Percentiles rank a stretch among this genome's conserved stretches.
These are phyloP conservation scores for Mollisia scopiformis DNA, from an alignment of 2,329 filamentous ascomycete genomes.

Conservation along the genomic window DNA sequence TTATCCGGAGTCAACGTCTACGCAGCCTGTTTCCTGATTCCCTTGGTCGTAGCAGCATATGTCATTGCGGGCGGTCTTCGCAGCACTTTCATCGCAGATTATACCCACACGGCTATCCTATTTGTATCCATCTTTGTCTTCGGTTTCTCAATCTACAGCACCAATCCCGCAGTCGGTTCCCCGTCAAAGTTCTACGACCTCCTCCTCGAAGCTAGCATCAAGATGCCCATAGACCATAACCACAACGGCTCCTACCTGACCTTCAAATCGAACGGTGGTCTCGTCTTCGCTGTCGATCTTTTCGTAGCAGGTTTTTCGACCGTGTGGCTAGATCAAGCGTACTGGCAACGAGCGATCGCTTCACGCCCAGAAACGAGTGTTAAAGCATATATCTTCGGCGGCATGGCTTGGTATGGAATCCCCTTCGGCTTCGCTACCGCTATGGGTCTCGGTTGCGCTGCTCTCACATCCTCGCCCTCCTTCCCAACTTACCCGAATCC, in stretches of 20 bases:
- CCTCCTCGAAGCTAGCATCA: slow-evolving; percentile 36
- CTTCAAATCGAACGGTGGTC: slow-evolving; percentile 39
- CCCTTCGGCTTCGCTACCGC: slow-evolving; percentile 41
- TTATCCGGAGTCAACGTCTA: slow-evolving; percentile 47
- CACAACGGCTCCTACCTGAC: slow-evolving; percentile 42
- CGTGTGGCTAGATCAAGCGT: slow-evolving; percentile 46
- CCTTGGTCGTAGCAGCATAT: slow-evolving; percentile 42
- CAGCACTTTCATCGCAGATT: slow-evolving; percentile 46
- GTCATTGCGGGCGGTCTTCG: slow-evolving; percentile 44
- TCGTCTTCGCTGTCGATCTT: slow-evolving; percentile 42
- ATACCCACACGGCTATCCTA: slow-evolving; percentile 44
- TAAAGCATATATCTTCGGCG: slow-evolving; percentile 45
- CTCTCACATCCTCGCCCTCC: slow-evolving; percentile 30
- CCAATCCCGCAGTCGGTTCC: slow-evolving; percentile 36
- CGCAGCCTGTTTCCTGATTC: slow-evolving; percentile 44
- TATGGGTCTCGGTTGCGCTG: slow-evolving; percentile 41
- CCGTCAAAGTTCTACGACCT: slow-evolving; percentile 42
- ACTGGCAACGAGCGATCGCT: slow-evolving; percentile 49
- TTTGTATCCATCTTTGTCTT: slow-evolving; percentile 44
- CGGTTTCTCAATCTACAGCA: slow-evolving; percentile 41
- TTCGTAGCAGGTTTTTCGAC: slow-evolving; percentile 42
- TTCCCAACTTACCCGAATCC: slow-evolving; percentile 39
- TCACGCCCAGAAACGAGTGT: slow-evolving; percentile 44
- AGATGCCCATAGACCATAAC: slow-evolving; percentile 39
- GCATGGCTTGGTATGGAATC: slow-evolving; percentile 44